These are phyloP conservation scores for Cyberlindnera galapagoensis DNA, from an alignment of 805 yeast species.

Conservation along the genomic window DNA sequence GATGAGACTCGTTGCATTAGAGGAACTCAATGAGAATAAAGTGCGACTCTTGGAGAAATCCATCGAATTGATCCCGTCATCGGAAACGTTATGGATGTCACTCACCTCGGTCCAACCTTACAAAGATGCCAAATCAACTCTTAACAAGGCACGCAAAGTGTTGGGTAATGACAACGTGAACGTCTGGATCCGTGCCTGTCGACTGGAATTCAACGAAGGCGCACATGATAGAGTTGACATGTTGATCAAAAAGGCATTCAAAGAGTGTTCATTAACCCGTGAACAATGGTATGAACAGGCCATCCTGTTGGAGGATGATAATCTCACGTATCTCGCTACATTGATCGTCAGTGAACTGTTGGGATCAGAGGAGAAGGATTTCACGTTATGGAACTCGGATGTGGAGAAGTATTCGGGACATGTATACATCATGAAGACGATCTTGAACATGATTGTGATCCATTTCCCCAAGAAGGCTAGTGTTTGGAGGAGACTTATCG, in stretches of 20 bases:
- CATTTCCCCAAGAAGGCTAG: constrained; percentile 39
- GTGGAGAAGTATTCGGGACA: constrained; percentile 17
- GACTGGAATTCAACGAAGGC: constrained; percentile 53
- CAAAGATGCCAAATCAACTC: constrained; percentile 43
- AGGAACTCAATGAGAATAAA: constrained; percentile 43
- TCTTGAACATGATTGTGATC: constrained; percentile 40
- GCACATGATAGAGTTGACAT: constrained; percentile 39
- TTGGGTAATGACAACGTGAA: constrained; percentile 37
- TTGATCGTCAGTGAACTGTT: constrained; percentile 45
- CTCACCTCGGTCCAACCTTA: constrained; percentile 39
- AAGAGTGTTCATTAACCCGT: constrained; percentile 32
- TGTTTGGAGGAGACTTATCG: constrained; percentile 44
- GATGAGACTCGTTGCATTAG: constrained; percentile 57
- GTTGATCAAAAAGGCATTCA: constrained; percentile 43
- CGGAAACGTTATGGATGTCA: constrained; percentile 61
- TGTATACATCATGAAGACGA: constrained; percentile 29
- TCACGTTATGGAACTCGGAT: constrained; percentile 21
- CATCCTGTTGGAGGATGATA: constrained; percentile 41
- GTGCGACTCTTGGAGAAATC: constrained; percentile 56
- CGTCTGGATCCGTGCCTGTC: constrained; percentile 67
- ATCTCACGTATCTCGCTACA: constrained; percentile 39
- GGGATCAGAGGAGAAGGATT: constrained; percentile 24
- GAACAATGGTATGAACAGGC: constrained; percentile 55
- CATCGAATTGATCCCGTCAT: constrained; percentile 56
- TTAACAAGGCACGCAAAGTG: constrained; percentile 55